These are phyloP conservation scores for Phycomyces blakesleeanus DNA, from an alignment of 192 early-diverging fungal genomes.

Conservation along the genomic window DNA sequence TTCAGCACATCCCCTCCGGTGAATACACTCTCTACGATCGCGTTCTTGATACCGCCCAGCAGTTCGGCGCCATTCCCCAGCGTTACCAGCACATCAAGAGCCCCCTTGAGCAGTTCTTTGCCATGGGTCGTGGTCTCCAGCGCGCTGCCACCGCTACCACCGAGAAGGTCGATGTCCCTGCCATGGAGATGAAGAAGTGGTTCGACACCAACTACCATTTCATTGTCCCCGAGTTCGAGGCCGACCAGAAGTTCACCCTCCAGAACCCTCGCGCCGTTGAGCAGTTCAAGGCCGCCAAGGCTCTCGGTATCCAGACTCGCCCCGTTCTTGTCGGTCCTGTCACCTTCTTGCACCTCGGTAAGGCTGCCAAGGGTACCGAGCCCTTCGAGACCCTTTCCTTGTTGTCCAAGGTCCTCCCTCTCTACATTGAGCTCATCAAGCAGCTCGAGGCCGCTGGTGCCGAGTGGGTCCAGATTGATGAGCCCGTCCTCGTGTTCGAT, in stretches of 20 bases:
- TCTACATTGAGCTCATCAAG: conserved; percentile 72
- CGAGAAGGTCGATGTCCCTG: conserved; percentile 81
- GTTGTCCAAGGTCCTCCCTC: conserved; percentile 72
- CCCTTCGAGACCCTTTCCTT: conserved; percentile 73
- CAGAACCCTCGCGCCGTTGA: conserved; percentile 66
- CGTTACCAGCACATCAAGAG: conserved; percentile 46
- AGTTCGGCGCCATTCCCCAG: conserved; percentile 60
- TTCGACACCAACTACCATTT: conserved; percentile 94
- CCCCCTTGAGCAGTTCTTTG: conserved; percentile 87
- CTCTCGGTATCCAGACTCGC: conserved; percentile 84
- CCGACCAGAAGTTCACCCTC: conserved; percentile 71
- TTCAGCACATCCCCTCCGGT: conserved; percentile 85
- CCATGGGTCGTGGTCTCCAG: conserved; percentile 95
- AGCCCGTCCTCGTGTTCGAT: conserved; percentile 74
- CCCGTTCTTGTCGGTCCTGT: conserved; percentile 93
- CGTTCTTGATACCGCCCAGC: conserved; percentile 57
- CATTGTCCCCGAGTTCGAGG: conserved; percentile 86
- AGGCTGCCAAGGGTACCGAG: conserved; percentile 64
- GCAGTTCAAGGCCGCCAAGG: conserved; percentile 90
- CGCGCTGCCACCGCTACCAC: conserved; percentile 56
- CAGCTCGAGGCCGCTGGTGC: conserved; percentile 74
- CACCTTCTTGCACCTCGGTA: conserved; percentile 82
- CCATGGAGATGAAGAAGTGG: conserved; percentile 99
- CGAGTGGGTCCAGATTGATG: conserved; percentile 83
- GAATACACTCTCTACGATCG: conserved; percentile 95